Evolutionary conservation across 2,329 filamentous ascomycete species (phyloP).

Genomic region (Alternaria arborescens): DNA sequence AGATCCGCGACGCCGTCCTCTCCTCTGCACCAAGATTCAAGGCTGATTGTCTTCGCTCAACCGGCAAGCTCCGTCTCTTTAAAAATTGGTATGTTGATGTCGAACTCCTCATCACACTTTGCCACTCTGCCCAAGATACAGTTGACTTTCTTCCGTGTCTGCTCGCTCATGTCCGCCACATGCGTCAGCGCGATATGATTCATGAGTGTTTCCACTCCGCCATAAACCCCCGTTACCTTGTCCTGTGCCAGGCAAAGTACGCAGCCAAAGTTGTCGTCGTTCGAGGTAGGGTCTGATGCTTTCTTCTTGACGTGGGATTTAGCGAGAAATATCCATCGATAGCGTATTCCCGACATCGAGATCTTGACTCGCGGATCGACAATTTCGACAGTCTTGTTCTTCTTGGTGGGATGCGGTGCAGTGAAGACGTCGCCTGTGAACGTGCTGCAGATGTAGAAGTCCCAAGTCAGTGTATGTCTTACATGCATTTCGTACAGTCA

Average conservation of each 20-base stretch:
- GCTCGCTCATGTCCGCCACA: constrained; percentile 39
- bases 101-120: constrained; percentile 45
- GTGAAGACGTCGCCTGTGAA: constrained; percentile 45
- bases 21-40: background rate
- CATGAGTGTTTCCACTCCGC: constrained; percentile 51
- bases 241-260: constrained; percentile 47
- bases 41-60: background rate
- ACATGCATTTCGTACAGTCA: background rate
- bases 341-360: constrained; percentile 42
- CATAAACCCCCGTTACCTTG: constrained; percentile 46
- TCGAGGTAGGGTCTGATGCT: constrained; percentile 8
- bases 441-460: constrained; percentile 1
- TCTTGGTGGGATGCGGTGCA: constrained; percentile 33
- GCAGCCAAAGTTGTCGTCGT: constrained; percentile 46
- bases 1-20: background rate
- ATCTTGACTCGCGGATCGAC: constrained; percentile 41
- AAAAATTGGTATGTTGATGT: constrained; percentile 48
- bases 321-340: constrained; percentile 52
- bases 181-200: constrained; percentile 51
- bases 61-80: constrained; percentile 13
- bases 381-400: constrained; percentile 38
- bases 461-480: background rate
- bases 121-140: constrained; percentile 50
- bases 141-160: constrained; percentile 39
- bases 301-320: constrained; percentile 45